Conservation (phyloP, 163 green algal species). For the Scenedesmus sp. region DNA sequence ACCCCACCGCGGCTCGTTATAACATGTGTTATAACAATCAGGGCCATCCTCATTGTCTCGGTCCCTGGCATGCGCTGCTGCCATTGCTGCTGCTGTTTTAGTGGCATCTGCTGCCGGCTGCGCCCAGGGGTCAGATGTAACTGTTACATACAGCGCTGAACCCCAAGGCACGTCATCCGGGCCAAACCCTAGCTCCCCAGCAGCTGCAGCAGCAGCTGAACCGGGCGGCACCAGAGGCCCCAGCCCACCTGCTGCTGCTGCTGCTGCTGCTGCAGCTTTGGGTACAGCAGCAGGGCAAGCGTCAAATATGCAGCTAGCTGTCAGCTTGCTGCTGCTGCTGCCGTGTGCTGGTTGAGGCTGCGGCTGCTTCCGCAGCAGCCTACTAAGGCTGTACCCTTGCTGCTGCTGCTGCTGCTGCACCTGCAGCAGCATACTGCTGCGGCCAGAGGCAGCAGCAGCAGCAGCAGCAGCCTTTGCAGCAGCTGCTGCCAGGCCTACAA, state of each 20-base stretch:
- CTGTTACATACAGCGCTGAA: conserved; percentile 40
- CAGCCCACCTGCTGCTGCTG: conserved; percentile 1
- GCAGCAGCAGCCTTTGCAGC: conserved; percentile 18
- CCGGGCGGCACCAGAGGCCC: background rate
- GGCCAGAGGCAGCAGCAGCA: conserved; percentile 2
- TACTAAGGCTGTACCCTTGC: conserved; percentile 24
- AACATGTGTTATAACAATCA: conserved; percentile 1
- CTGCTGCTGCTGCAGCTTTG: background rate
- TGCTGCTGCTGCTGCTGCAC: conserved; percentile 39
- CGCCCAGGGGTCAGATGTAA: conserved; percentile 7
- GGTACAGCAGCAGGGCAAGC: conserved; percentile 16
- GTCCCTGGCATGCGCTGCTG: conserved; percentile 48
- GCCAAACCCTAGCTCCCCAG: background rate
- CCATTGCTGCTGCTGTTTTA: conserved; percentile 29
- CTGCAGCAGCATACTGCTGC: background rate
- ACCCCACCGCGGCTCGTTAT: background rate
- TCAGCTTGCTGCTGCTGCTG: background rate
- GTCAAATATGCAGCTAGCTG: conserved; percentile 45
- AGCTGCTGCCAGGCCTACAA: conserved; percentile 1
- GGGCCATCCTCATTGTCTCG: background rate
- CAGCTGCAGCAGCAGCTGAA: background rate
- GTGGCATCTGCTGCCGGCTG: background rate
- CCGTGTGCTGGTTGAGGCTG: conserved; percentile 11
- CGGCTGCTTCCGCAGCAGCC: conserved; percentile 7
- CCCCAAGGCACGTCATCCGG: conserved; percentile 42